Evolutionary conservation across 164 flowering plant species (phyloP).

Genomic region (Stephania japonica): DNA sequence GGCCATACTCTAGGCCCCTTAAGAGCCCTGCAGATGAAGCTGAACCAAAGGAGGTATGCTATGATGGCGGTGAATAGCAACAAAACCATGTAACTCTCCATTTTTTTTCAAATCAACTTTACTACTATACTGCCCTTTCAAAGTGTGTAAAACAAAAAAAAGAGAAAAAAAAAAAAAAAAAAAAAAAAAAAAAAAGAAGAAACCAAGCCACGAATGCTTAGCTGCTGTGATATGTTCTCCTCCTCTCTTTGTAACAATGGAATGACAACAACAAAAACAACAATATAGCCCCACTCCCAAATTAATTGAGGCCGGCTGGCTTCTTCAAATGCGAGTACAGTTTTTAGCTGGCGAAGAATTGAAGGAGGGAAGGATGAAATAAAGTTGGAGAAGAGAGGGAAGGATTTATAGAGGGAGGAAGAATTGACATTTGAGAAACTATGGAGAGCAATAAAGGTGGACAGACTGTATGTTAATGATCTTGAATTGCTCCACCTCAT

Average conservation of each 20-base stretch:
- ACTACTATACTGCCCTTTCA: no score
- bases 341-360: not conserved
- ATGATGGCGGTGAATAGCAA: conserved; percentile 21
- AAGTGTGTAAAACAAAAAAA: no score
- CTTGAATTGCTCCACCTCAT: conserved; percentile 15
- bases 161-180: no score
- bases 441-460: conserved; percentile 20
- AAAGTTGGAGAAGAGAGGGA: conserved; percentile 1
- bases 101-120: no score
- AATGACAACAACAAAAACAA: no score
- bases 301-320: no score
- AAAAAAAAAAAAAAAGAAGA: no score
- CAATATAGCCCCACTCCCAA: no score
- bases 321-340: no score
- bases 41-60: conserved; percentile 51
- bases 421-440: conserved; percentile 4
- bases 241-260: no score
- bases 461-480: conserved; percentile 14
- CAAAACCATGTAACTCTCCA: conserved; percentile 34
- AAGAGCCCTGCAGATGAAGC: conserved; percentile 24
- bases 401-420: conserved; percentile 18
- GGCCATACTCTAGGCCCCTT: conserved; percentile 71
- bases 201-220: no score
- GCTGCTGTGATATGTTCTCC: no score
- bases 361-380: not conserved